Percentiles rank a stretch among this genome's conserved stretches.
Conservation (phyloP, 768 basidiomycete genomes). For the Baorangia bicolor region DNA sequence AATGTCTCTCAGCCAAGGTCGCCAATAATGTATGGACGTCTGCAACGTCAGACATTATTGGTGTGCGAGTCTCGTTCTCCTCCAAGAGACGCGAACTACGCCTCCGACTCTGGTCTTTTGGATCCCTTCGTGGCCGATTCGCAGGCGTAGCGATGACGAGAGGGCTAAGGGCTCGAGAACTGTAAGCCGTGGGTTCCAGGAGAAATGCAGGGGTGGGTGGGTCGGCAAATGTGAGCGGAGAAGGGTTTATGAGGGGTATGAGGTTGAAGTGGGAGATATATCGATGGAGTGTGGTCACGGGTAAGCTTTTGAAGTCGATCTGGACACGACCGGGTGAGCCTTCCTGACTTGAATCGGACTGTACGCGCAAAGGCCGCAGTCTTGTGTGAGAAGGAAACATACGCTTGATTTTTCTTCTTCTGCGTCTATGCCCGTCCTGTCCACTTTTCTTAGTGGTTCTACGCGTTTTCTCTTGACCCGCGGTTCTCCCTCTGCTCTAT, state of each 20-base stretch:
- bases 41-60: conserved; percentile 66
- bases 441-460: conserved; percentile 42
- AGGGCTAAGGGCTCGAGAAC: conserved; percentile 54
- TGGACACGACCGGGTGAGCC: conserved; percentile 32
- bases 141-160: conserved; percentile 50
- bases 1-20: conserved; percentile 69
- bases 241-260: conserved; percentile 67
- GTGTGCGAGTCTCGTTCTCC: conserved; percentile 55
- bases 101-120: conserved; percentile 56
- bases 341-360: neutral
- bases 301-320: conserved; percentile 76
- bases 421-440: conserved; percentile 38
- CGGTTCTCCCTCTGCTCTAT: conserved; percentile 72
- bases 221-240: conserved; percentile 62
- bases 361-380: neutral
- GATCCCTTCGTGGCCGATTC: conserved; percentile 71
- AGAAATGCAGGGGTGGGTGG: conserved; percentile 69
- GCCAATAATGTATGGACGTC: conserved; percentile 71
- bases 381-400: conserved; percentile 4
- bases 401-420: conserved; percentile 35
- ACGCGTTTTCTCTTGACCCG: conserved; percentile 71
- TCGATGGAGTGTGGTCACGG: conserved; percentile 61
- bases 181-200: conserved; percentile 45
- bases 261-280: conserved; percentile 76
- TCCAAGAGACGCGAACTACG: conserved; percentile 74